These are phyloP conservation scores for Pestalotiopsis sp. DNA, from an alignment of 2,329 filamentous ascomycete genomes.

Conservation along the genomic window DNA sequence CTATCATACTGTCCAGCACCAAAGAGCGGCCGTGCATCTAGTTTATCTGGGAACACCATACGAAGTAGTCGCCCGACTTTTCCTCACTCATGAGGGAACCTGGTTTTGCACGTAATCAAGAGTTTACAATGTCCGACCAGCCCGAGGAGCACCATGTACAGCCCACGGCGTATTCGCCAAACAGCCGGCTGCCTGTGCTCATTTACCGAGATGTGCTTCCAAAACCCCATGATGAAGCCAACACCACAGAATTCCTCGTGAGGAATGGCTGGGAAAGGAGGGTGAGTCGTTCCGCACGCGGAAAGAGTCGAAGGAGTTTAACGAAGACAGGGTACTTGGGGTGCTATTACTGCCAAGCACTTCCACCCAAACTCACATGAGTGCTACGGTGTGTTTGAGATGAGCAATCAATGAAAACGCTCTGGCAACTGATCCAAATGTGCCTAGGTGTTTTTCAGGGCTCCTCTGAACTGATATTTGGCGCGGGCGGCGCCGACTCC, in stretches of 20 bases:
- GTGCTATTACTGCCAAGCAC: neutral
- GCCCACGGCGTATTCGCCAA: neutral
- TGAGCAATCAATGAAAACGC: neutral
- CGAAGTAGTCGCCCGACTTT: too few relatives aligned
- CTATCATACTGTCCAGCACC: too few relatives aligned
- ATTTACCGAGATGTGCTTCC: conserved; percentile 4
- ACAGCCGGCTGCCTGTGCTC: neutral
- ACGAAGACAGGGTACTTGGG: neutral
- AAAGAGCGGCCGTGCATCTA: neutral
- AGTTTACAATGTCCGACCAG: neutral
- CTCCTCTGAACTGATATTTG: neutral
- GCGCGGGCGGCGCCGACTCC: neutral
- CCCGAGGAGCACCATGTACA: neutral
- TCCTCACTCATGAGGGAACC: too few relatives aligned
- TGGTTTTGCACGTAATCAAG: neutral
- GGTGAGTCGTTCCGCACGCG: neutral
- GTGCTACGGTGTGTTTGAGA: conserved; percentile 1
- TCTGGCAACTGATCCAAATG: neutral
- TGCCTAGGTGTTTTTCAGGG: neutral
- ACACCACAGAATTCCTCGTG: neutral
- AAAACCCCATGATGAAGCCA: neutral
- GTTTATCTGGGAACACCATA: neutral
- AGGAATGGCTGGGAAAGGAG: conserved; percentile 2
- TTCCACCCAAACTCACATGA: conserved; percentile 9
- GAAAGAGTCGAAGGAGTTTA: neutral